Base-by-base conservation (phyloP, 371 early-diverging fungal genomes). In the Rhizomucor miehei region DNA sequence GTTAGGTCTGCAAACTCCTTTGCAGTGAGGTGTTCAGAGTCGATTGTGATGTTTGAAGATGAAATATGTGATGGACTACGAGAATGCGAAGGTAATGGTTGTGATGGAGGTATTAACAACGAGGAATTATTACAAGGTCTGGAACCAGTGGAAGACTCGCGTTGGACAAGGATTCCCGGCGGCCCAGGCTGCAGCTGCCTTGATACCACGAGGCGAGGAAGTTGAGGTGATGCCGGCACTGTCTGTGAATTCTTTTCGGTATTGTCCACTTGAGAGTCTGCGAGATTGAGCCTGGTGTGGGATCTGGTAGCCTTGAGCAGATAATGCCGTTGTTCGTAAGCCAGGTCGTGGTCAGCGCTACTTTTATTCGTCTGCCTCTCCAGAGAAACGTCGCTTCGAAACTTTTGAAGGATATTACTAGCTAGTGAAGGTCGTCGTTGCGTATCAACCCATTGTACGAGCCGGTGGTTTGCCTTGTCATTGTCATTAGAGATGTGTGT, bases 1-100 rank as follows among this genome's bases (percentile, higher is more conserved):
- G 66, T 53, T 16, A 69, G 57, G 46, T 62, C 65, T 2, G 69
- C 69, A 60, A 69, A 69, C 41, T 69, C 58, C 40, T 65, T 62
- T 8, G 69, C 69, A n/a, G 69, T 69, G 13, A 69, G 41, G 49
- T 65, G 60, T 16, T 65, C 69, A 16, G 69, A 69, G 34, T 68
- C 54, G 3, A 60, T 51, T 0, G 66, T 62, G 12, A 62, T 45
- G 19, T 58, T 58, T 19, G 62, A 64, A 21, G 59, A 43, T 6
- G 52, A 52, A 3, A 51, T 38, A 21, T 40, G 55, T 39, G 38
- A 53, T 19, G 44, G 48, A 46, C 38, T 53, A 29, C 20, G 52
- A 8, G 29, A 34, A 12, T 34, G 34, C 12, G 4, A 20, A 9
- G 25, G 23, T 14, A 25, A 6, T 20, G 25, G 6, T 9, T 19